Evolutionary conservation across 305 asterid genomes (phyloP), one percentile per base, ranked within the genome.

Genomic region (Coffea humblotiana): DNA sequence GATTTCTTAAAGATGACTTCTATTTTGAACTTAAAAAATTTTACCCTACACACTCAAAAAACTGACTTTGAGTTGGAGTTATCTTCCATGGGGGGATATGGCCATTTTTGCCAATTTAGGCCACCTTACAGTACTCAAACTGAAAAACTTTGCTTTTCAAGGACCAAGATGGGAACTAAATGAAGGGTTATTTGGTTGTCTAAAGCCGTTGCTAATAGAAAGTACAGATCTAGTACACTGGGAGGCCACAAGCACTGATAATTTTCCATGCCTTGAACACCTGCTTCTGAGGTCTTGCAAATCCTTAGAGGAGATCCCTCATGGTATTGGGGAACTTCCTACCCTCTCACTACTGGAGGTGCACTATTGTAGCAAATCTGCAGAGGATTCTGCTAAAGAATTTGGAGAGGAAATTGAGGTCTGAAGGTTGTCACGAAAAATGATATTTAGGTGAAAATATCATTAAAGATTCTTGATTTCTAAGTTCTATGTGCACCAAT

Each of bases 131-230:
- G 58, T 76, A 23, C 80, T 78, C 52, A 78, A 82, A 66, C 58
- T 68, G 63, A 78, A 78, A 3, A 5, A 5, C 27, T 58, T 63
- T 45, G 83, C 79, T 52, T 79, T 83, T 69, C 60, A 74, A 14
- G 83, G 83, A 2, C 79, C 79, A 83, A 54, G 76, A 12, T 83
- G 86, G 86, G 72, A 79, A 73, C 78, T 71, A 72, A 29, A 47
- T 49, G 81, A 76, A 51, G 81, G 48, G 71, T 71, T 81, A 1
- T 83, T 83, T 72, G 0, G n/a, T 21, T 45, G 47, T 49, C 63
- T 83, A 37, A 77, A 71, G 71, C 58, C 64, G 14, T 64, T 83
- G 70, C 35, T n/a, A 37, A 76, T 83, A 7, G 86, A 71, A 35
- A 58, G 71, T 0, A 51, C 16, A 19, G 75, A 76, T 65, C 5